phyloP scores from a whole-genome alignment of 1,139 yeast species.

The Geotrichum candidum region DNA sequence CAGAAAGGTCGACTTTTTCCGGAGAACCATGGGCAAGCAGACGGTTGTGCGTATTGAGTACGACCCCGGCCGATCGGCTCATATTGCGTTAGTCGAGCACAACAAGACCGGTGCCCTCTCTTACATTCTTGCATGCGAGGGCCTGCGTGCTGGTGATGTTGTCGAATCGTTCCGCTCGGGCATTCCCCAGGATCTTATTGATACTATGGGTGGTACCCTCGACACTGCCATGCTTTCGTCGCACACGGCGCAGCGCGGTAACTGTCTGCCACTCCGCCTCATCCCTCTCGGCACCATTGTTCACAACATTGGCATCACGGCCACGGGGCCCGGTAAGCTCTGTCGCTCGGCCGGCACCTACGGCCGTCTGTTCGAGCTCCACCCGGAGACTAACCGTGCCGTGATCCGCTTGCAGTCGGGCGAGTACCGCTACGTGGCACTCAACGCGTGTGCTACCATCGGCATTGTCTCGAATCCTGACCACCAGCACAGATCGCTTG shows the following conservation, averaged over 20 bases:
- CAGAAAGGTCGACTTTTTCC: constrained; percentile 70
- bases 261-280: constrained; percentile 87
- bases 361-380: constrained; percentile 79
- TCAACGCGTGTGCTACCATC: constrained; percentile 87
- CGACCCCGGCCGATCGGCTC: constrained; percentile 93
- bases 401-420: constrained; percentile 82
- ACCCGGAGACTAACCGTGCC: constrained; percentile 65
- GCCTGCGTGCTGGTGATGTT: constrained; percentile 84
- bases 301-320: constrained; percentile 77
- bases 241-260: constrained; percentile 86
- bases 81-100: constrained; percentile 78
- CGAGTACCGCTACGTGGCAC: constrained; percentile 82
- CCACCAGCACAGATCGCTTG: constrained; percentile 82
- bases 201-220: constrained; percentile 75
- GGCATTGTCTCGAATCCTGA: constrained; percentile 95
- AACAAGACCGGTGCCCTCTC: constrained; percentile 56
- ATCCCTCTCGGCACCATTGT: constrained; percentile 89
- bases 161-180: constrained; percentile 88
- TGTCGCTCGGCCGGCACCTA: constrained; percentile 94
- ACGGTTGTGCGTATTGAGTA: constrained; percentile 84
- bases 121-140: constrained; percentile 87
- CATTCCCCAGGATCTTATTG: constrained; percentile 67
- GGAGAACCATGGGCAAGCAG: constrained; percentile 65
- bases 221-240: constrained; percentile 91
- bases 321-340: constrained; percentile 79